These are phyloP conservation scores for Schwanniomyces sp. DNA, from an alignment of 805 yeast species.

Conservation along the genomic window DNA sequence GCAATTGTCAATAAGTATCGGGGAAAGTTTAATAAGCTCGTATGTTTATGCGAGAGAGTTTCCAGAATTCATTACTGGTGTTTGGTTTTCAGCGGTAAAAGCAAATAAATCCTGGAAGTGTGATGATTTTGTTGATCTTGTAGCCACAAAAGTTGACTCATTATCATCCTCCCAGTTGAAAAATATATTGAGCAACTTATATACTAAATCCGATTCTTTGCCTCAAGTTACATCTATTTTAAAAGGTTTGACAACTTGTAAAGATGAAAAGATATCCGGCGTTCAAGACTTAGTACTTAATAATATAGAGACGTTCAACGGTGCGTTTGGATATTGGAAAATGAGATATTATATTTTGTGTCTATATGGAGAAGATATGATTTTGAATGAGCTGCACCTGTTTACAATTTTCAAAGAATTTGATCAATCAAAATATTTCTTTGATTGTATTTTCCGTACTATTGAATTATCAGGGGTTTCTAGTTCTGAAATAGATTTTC, in stretches of 20 bases:
- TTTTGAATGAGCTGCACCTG: neutral
- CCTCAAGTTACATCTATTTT: conserved; percentile 16
- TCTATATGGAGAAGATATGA: conserved; percentile 37
- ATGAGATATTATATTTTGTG: conserved; percentile 47
- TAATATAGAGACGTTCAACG: conserved; percentile 12
- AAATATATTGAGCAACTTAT: conserved; percentile 4
- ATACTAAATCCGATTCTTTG: conserved; percentile 1
- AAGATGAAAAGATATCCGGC: conserved; percentile 15
- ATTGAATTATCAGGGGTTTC: conserved; percentile 41
- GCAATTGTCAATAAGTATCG: conserved; percentile 11
- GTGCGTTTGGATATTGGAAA: conserved; percentile 39
- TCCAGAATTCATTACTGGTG: conserved; percentile 40
- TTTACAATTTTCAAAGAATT: neutral
- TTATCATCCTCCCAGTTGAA: conserved; percentile 48
- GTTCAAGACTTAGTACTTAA: conserved; percentile 9
- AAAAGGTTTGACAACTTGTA: conserved; percentile 43
- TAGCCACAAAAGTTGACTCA: conserved; percentile 41
- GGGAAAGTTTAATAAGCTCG: conserved; percentile 42
- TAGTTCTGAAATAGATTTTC: conserved; percentile 2
- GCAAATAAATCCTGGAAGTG: conserved; percentile 21
- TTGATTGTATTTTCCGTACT: conserved; percentile 47
- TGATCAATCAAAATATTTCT: conserved; percentile 17
- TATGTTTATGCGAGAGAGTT: conserved; percentile 60
- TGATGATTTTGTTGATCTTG: conserved; percentile 26
- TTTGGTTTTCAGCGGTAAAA: conserved; percentile 40